These are phyloP conservation scores for Aphanomyces stellatus DNA, from an alignment of 352 stramenopile species.

Conservation along the genomic window DNA sequence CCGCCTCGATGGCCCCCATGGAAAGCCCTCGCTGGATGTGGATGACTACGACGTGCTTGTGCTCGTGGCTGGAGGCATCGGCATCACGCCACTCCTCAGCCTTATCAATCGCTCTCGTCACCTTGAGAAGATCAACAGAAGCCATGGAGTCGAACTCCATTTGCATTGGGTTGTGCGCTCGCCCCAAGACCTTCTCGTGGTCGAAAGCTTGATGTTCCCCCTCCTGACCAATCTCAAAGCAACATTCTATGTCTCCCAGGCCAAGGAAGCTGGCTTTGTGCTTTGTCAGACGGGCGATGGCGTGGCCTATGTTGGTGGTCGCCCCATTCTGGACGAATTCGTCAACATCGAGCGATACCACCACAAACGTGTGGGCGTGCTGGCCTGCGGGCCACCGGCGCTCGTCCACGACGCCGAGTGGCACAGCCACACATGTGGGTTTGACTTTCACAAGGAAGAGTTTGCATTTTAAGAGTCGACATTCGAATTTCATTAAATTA, in stretches of 20 bases:
- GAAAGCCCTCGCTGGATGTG: conserved; percentile 71
- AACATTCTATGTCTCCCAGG: conserved; percentile 51
- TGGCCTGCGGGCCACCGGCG: conserved; percentile 64
- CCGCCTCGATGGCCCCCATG: conserved; percentile 78
- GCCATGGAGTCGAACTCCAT: conserved; percentile 75
- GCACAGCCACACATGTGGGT: conserved; percentile 63
- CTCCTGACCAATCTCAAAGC: conserved; percentile 31
- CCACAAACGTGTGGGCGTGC: conserved; percentile 34
- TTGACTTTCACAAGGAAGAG: not conserved
- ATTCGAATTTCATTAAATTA: not conserved
- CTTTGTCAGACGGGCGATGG: conserved; percentile 41
- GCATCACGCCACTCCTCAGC: conserved; percentile 82
- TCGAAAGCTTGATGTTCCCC: conserved; percentile 48
- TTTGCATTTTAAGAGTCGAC: no score
- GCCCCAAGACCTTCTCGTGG: conserved; percentile 66
- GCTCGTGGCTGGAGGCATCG: conserved; percentile 71
- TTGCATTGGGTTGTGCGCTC: conserved; percentile 76
- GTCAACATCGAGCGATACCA: conserved; percentile 64
- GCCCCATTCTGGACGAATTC: conserved; percentile 52
- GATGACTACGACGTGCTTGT: conserved; percentile 55
- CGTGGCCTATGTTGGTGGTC: conserved; percentile 42
- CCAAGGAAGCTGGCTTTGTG: conserved; percentile 33
- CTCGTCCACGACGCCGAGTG: conserved; percentile 73
- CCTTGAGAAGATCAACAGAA: conserved; percentile 43
- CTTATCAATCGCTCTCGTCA: conserved; percentile 71